These are phyloP conservation scores for Entomortierella chlamydospora DNA, from an alignment of 192 early-diverging fungal genomes.

Conservation along the genomic window DNA sequence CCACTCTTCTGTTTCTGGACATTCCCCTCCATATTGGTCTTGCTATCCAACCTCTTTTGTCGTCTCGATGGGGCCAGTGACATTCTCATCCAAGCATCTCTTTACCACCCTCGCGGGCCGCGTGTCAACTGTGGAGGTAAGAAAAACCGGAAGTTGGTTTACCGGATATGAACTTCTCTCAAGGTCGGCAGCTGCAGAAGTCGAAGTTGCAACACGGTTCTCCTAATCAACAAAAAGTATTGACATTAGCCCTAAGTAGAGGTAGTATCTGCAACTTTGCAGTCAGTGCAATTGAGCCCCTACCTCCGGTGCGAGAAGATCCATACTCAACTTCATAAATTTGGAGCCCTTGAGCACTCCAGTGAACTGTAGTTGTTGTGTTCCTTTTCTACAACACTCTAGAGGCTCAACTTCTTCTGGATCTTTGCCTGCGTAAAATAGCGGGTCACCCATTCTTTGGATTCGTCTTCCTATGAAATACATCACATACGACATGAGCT, in stretches of 20 bases:
- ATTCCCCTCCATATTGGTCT: too few species aligned
- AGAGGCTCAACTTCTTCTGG: constrained; percentile 27
- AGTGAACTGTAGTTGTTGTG: constrained; percentile 15
- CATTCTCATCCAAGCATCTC: too few species aligned
- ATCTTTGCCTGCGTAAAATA: constrained; percentile 15
- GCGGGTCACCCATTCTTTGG: constrained; percentile 18
- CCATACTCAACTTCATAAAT: constrained; percentile 19
- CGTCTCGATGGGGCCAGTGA: too few species aligned
- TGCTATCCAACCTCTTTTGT: too few species aligned
- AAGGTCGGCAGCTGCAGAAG: too few species aligned
- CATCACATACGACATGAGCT: constrained; percentile 9
- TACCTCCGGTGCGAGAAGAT: constrained; percentile 15
- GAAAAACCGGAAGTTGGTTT: too few species aligned
- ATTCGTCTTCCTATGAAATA: constrained; percentile 12
- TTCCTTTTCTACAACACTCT: constrained; percentile 26
- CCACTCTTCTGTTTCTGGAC: too few species aligned
- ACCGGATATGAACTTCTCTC: too few species aligned
- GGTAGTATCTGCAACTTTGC: not conserved
- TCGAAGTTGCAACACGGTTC: constrained; percentile 7
- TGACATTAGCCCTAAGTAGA: constrained; percentile 5
- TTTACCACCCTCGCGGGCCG: too few species aligned
- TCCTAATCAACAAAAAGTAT: constrained; percentile 15
- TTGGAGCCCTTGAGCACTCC: constrained; percentile 22
- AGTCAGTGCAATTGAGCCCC: not conserved
- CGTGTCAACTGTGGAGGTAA: too few species aligned